Conservation (phyloP, 257 asterid genomes). For the Gentiana straminea region DNA sequence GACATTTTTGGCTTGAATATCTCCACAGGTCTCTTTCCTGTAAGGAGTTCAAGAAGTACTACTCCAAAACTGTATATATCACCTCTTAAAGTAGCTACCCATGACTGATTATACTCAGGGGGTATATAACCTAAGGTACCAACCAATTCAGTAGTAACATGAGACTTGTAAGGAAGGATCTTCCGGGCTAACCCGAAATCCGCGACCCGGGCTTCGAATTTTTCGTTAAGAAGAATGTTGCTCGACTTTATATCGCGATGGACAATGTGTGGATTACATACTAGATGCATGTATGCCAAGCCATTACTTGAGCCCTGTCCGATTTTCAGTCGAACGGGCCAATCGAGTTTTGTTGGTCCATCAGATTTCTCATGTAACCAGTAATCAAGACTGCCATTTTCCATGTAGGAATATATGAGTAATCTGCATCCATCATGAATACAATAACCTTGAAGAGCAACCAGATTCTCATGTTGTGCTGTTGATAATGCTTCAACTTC, state of each 20-base stretch:
- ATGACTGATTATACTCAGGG: slow-evolving; percentile 88
- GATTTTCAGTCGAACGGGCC: slow-evolving; percentile 70
- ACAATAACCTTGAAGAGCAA: slow-evolving; percentile 77
- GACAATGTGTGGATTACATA: slow-evolving; percentile 83
- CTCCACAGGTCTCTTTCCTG: slow-evolving; percentile 85
- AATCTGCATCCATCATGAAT: slow-evolving; percentile 70
- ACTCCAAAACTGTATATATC: slow-evolving; percentile 89
- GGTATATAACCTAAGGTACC: slow-evolving; percentile 97
- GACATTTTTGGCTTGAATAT: slow-evolving; percentile 59
- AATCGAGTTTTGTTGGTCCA: slow-evolving; percentile 62
- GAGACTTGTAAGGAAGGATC: slow-evolving; percentile 77
- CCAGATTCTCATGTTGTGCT: slow-evolving; percentile 79
- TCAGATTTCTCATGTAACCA: slow-evolving; percentile 87
- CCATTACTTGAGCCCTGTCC: slow-evolving; percentile 70
- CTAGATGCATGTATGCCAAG: slow-evolving; percentile 82
- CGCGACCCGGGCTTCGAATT: slow-evolving; percentile 80
- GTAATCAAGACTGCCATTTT: slow-evolving; percentile 83
- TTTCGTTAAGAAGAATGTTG: slow-evolving; percentile 72
- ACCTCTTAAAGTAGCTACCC: slow-evolving; percentile 91
- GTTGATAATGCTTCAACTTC: slow-evolving; percentile 86
- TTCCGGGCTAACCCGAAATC: slow-evolving; percentile 82
- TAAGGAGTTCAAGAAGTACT: slow-evolving; percentile 70
- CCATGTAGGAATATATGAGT: slow-evolving; percentile 79
- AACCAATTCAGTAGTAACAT: slow-evolving; percentile 86
- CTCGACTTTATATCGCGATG: slow-evolving; percentile 92